These are phyloP conservation scores for Neurospora sp. DNA, from an alignment of 495 filamentous ascomycete genomes.

Conservation along the genomic window DNA sequence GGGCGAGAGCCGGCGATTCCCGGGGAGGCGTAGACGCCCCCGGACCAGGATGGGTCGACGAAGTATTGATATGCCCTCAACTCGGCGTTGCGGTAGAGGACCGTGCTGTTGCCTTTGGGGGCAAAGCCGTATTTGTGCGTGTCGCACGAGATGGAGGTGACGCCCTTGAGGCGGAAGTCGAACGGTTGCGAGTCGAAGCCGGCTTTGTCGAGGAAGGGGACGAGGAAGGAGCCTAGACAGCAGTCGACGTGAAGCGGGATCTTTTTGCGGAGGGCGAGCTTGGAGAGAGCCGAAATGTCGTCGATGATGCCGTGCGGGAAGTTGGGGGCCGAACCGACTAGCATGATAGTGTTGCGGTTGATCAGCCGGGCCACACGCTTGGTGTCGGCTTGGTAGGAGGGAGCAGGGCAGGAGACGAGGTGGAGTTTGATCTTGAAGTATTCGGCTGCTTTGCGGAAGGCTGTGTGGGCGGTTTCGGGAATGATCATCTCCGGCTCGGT, in stretches of 20 bases:
- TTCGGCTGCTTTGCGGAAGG: slow-evolving; percentile 86
- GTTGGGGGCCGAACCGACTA: slow-evolving; percentile 92
- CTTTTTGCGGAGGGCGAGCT: slow-evolving; percentile 64
- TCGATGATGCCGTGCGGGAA: slow-evolving; percentile 98
- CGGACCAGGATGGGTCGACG: slow-evolving; percentile 87
- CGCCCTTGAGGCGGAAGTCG: slow-evolving; percentile 88
- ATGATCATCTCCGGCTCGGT: slow-evolving; percentile 98
- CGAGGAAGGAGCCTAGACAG: slow-evolving; percentile 89
- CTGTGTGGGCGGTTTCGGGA: slow-evolving; percentile 87
- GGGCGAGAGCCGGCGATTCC: slow-evolving; percentile 84
- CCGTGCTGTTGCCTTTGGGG: slow-evolving; percentile 86
- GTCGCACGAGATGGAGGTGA: slow-evolving; percentile 90
- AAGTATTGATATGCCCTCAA: slow-evolving; percentile 90
- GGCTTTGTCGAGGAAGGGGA: slow-evolving; percentile 83
- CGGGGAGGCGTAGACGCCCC: slow-evolving; percentile 91
- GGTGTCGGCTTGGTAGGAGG: slow-evolving; percentile 73
- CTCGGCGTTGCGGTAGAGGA: slow-evolving; percentile 74
- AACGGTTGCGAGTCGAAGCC: slow-evolving; percentile 81
- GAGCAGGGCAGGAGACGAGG: slow-evolving; percentile 78
- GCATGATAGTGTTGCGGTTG: slow-evolving; percentile 91
- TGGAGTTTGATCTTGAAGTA: slow-evolving; percentile 97
- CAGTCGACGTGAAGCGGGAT: slow-evolving; percentile 94
- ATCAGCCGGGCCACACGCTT: slow-evolving; percentile 70
- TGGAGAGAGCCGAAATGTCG: slow-evolving; percentile 78
- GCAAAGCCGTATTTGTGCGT: slow-evolving; percentile 99